Conservation (phyloP, 352 stramenopile genomes). For the Phytopythium helicoides region DNA sequence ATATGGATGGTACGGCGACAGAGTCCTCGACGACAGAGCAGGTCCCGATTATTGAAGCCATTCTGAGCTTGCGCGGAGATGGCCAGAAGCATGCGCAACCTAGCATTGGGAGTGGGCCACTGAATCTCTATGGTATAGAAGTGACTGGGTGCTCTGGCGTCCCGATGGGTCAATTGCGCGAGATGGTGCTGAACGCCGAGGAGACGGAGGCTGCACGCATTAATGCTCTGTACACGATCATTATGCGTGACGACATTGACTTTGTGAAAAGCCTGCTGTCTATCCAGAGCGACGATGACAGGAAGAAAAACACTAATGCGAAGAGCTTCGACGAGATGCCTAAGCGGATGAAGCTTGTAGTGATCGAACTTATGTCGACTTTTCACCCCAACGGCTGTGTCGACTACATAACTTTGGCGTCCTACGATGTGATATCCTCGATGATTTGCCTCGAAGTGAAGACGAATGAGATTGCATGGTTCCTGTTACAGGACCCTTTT, state of each 20-base stretch:
- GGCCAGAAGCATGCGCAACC: neutral
- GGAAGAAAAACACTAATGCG: constrained; percentile 48
- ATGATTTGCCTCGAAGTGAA: constrained; percentile 80
- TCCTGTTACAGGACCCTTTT: constrained; percentile 77
- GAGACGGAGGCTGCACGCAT: constrained; percentile 61
- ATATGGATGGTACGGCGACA: constrained; percentile 53
- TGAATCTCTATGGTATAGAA: constrained; percentile 51
- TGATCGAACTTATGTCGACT: constrained; percentile 66
- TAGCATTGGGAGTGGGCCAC: constrained; percentile 21
- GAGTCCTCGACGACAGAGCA: constrained; percentile 78
- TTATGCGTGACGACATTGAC: constrained; percentile 59
- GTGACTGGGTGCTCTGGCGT: constrained; percentile 47
- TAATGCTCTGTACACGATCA: constrained; percentile 72
- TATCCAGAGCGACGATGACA: constrained; percentile 32
- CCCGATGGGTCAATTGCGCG: constrained; percentile 59
- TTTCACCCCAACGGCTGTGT: constrained; percentile 55
- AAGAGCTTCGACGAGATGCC: constrained; percentile 67
- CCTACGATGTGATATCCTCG: constrained; percentile 80
- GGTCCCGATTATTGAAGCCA: constrained; percentile 75
- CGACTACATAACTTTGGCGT: constrained; percentile 67
- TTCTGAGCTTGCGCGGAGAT: constrained; percentile 66
- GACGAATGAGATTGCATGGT: constrained; percentile 80
- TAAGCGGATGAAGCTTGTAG: constrained; percentile 62
- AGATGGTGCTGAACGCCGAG: constrained; percentile 54
- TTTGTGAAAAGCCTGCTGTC: constrained; percentile 63